These are phyloP conservation scores for Magnusiomyces tetraspermus DNA, from an alignment of 1,139 yeast genomes.

Conservation along the genomic window DNA sequence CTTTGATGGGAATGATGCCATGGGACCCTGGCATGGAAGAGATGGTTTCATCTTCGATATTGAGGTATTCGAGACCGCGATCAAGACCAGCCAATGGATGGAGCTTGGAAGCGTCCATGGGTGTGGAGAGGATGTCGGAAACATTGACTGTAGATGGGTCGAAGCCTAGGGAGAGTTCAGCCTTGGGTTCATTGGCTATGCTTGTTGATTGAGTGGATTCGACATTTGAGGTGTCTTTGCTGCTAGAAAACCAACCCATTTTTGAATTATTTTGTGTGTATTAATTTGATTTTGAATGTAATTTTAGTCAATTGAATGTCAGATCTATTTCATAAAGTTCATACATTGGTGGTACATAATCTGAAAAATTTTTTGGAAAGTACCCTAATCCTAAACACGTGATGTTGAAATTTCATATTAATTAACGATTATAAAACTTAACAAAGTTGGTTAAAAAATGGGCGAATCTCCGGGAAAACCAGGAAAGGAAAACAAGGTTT, in stretches of 20 bases:
- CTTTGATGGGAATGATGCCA: slow-evolving; percentile 87
- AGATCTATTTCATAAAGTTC: too few relatives aligned
- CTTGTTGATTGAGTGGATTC: neutral
- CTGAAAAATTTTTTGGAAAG: too few relatives aligned
- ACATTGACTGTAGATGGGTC: slow-evolving; percentile 65
- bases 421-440: too few relatives aligned
- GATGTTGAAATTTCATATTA: too few relatives aligned
- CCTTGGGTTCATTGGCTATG: neutral
- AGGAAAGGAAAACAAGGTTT: too few relatives aligned
- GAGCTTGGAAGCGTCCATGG: slow-evolving; percentile 62
- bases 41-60: slow-evolving; percentile 75
- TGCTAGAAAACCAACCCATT: slow-evolving; percentile 2
- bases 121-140: slow-evolving; percentile 52
- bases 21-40: slow-evolving; percentile 74
- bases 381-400: too few relatives aligned
- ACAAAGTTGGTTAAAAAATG: too few relatives aligned
- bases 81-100: slow-evolving; percentile 90
- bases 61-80: slow-evolving; percentile 82
- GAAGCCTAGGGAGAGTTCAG: slow-evolving; percentile 33
- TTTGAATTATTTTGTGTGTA: neutral
- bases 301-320: too few relatives aligned
- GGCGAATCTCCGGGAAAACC: too few relatives aligned
- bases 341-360: too few relatives aligned
- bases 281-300: too few relatives aligned
- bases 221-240: neutral